These are phyloP conservation scores for Pistacia vera DNA, from an alignment of 345 rosid genomes.

Conservation along the genomic window DNA sequence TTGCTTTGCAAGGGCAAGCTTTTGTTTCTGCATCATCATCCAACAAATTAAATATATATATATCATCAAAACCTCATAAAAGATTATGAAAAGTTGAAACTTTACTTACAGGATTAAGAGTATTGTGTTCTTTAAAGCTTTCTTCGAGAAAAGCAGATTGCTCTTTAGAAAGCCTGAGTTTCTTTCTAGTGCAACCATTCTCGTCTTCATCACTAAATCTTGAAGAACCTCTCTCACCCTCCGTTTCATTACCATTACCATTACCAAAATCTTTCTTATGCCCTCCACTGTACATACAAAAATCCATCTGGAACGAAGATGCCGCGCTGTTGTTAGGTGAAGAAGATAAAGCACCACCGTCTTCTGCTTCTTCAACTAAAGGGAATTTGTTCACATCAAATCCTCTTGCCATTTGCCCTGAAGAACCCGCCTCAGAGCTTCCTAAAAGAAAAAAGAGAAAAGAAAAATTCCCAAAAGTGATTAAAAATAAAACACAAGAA, in stretches of 20 bases:
- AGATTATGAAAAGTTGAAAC: too few relatives aligned
- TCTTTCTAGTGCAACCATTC: constrained; percentile 38
- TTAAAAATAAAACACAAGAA: neutral
- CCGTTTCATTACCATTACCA: neutral
- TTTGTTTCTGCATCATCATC: constrained; percentile 44
- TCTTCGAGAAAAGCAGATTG: constrained; percentile 75
- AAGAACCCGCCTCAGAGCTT: constrained; percentile 11
- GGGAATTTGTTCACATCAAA: constrained; percentile 31
- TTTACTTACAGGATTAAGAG: constrained; percentile 48
- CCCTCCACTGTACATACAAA: constrained; percentile 12
- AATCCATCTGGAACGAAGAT: constrained; percentile 17
- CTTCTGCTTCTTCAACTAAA: constrained; percentile 7
- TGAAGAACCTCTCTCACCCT: constrained; percentile 13
- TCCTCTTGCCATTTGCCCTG: constrained; percentile 20
- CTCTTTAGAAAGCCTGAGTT: constrained; percentile 69
- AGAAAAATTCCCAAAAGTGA: neutral
- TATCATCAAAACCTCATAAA: neutral
- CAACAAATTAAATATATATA: neutral
- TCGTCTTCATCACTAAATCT: constrained; percentile 23
- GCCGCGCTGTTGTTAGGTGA: constrained; percentile 21
- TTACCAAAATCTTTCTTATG: constrained; percentile 11
- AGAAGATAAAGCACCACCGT: constrained; percentile 19
- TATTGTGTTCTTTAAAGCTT: constrained; percentile 62
- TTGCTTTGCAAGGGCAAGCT: constrained; percentile 52
- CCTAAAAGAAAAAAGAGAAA: neutral